phyloP scores from a whole-genome alignment of 352 stramenopile genomes.

The Phytophthora sansomeana region DNA sequence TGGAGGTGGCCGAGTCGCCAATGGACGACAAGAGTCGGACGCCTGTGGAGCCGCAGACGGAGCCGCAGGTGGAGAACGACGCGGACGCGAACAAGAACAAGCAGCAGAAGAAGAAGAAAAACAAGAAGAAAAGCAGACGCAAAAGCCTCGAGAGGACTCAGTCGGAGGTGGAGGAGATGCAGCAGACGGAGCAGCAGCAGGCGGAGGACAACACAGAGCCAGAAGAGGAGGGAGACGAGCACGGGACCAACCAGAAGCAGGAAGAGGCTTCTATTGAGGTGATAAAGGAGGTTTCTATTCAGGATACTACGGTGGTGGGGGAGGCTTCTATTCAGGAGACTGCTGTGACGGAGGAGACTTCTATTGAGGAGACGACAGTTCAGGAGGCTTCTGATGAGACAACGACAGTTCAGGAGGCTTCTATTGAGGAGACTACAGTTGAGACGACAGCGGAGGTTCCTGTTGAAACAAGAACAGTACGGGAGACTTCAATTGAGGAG shows the following conservation, averaged over 20 bases:
- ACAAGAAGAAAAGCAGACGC: slow-evolving; percentile 41
- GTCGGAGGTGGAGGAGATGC: slow-evolving; percentile 24
- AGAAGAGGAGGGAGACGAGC: slow-evolving; percentile 12
- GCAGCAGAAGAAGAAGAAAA: slow-evolving; percentile 40
- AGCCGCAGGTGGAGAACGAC: slow-evolving; percentile 31
- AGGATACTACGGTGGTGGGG: neutral
- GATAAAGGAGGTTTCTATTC: neutral
- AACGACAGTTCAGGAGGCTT: too few species aligned
- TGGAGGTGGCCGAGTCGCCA: slow-evolving; percentile 5
- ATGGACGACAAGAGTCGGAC: neutral
- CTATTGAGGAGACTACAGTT: neutral
- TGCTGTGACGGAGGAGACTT: neutral
- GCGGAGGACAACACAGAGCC: slow-evolving; percentile 3
- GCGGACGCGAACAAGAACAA: slow-evolving; percentile 21
- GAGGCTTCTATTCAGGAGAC: neutral
- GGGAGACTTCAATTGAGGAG: slow-evolving; percentile 1
- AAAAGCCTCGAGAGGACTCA: slow-evolving; percentile 37
- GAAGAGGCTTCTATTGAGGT: slow-evolving; percentile 8
- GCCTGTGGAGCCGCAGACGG: slow-evolving; percentile 10
- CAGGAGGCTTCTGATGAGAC: neutral
- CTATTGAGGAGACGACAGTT: neutral
- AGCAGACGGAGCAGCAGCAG: slow-evolving; percentile 2
- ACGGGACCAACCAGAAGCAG: slow-evolving; percentile 13
- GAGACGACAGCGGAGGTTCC: neutral
- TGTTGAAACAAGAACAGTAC: neutral